Evolutionary conservation across 176 grass and related monocot species (phyloP).

Genomic region (Urochloa ruziziensis): DNA sequence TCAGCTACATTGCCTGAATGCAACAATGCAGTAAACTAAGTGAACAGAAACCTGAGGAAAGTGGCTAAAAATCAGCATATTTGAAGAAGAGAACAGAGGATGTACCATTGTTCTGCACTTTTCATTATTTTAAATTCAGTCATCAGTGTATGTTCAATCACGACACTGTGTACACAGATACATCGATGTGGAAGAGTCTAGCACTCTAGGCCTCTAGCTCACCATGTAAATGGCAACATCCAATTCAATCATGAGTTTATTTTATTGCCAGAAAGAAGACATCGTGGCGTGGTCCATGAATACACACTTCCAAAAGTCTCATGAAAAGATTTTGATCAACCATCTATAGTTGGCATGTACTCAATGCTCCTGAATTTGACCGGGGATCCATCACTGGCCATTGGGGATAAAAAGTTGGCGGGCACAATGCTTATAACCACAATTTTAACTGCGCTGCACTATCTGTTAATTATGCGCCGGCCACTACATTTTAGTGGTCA

Average conservation of each 20-base stretch:
- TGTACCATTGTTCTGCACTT: not conserved
- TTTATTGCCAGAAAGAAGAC: not conserved
- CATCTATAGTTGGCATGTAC: not conserved
- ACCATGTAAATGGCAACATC: not conserved
- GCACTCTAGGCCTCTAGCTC: not conserved
- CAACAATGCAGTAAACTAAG: not conserved
- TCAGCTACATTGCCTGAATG: not conserved
- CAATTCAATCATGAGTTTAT: not conserved
- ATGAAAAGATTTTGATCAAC: not conserved
- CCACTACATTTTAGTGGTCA: conserved; percentile 8
- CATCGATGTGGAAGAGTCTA: not conserved
- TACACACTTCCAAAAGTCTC: not conserved
- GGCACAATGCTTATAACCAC: not conserved
- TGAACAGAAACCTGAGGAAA: not conserved
- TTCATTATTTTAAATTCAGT: not conserved
- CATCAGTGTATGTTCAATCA: not conserved
- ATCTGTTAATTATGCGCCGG: not conserved
- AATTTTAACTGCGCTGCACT: not conserved
- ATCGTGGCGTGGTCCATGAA: not conserved
- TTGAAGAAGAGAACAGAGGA: not conserved
- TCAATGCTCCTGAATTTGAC: not conserved
- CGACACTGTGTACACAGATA: not conserved
- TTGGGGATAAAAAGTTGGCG: not conserved
- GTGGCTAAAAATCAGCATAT: not conserved
- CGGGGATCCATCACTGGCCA: not conserved